A percentile compares a stretch with the other conserved stretches of the same genome.
These are phyloP conservation scores for Castanea mollissima DNA, from an alignment of 306 rosid genomes.

Conservation along the genomic window DNA sequence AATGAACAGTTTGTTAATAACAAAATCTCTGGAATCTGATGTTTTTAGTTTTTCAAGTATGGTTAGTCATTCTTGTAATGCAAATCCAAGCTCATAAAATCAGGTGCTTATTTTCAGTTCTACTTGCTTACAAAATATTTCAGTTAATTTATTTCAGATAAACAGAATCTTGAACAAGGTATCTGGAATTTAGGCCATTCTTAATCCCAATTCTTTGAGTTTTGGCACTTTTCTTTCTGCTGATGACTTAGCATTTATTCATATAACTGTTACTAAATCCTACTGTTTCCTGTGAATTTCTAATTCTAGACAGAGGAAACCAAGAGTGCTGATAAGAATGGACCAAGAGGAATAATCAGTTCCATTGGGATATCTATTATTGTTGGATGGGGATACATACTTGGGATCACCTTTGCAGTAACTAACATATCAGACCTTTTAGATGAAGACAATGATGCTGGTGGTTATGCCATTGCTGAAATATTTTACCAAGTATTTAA, in stretches of 20 bases:
- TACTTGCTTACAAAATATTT: background rate
- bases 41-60: background rate
- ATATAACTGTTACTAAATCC: background rate
- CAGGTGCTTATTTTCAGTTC: background rate
- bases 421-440: slow-evolving; percentile 70
- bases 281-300: slow-evolving; percentile 17
- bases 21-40: background rate
- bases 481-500: slow-evolving; percentile 80
- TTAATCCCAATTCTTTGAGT: background rate
- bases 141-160: background rate
- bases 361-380: slow-evolving; percentile 83
- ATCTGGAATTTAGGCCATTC: background rate
- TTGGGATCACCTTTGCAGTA: slow-evolving; percentile 88
- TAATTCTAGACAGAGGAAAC: slow-evolving; percentile 90
- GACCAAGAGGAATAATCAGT: slow-evolving; percentile 94
- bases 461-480: slow-evolving; percentile 95
- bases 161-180: background rate
- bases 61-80: background rate
- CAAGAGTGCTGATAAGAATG: slow-evolving; percentile 79
- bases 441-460: slow-evolving; percentile 74
- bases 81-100: background rate
- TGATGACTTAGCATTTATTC: background rate
- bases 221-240: slow-evolving; percentile 9
- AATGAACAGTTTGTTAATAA: background rate
- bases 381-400: slow-evolving; percentile 88